These are phyloP conservation scores for Schwanniomyces occidentalis DNA, from an alignment of 805 yeast genomes.

Conservation along the genomic window DNA sequence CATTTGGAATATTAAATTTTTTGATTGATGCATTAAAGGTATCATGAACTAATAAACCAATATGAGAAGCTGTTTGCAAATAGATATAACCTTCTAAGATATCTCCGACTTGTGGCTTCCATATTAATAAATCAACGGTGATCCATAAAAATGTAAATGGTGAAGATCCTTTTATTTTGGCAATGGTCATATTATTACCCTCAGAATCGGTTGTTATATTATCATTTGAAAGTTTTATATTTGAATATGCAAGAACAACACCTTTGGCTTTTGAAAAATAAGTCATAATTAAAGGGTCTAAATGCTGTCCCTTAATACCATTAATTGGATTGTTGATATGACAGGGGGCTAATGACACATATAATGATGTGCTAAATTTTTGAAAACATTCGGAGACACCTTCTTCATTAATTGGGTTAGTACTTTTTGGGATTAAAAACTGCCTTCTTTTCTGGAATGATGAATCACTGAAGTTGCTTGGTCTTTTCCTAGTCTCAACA, in stretches of 20 bases:
- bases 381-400: conserved; percentile 73
- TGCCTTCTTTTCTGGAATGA: conserved; percentile 17
- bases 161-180: conserved; percentile 70
- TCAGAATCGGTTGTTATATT: conserved; percentile 38
- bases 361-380: conserved; percentile 57
- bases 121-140: conserved; percentile 74
- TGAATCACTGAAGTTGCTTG: conserved; percentile 1
- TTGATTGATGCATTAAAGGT: conserved; percentile 93
- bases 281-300: conserved; percentile 87
- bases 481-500: conserved; percentile 1
- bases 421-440: conserved; percentile 21
- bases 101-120: conserved; percentile 93
- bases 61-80: conserved; percentile 93
- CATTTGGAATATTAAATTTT: conserved; percentile 78
- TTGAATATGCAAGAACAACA: conserved; percentile 77
- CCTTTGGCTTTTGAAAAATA: conserved; percentile 74
- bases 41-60: conserved; percentile 87
- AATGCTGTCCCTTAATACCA: conserved; percentile 84
- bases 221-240: conserved; percentile 54
- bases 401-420: conserved; percentile 38
- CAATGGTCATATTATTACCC: conserved; percentile 47
- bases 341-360: conserved; percentile 86
- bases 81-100: conserved; percentile 81
- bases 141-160: conserved; percentile 93
- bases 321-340: conserved; percentile 65